Conservation (phyloP, 257 asterid species). For the Solanum sejunctum region DNA sequence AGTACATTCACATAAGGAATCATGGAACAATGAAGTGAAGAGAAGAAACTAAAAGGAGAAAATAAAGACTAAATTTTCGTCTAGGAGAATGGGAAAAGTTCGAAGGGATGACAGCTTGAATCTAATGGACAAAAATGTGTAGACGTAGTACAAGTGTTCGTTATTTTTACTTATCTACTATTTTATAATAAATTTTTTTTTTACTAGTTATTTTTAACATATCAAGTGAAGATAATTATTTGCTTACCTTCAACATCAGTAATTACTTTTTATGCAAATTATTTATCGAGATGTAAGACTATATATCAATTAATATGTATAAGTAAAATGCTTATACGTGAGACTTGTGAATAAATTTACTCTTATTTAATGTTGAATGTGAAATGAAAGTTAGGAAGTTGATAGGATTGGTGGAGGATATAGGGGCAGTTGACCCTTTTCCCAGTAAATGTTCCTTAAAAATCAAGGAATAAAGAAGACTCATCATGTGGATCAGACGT, state of each 20-base stretch:
- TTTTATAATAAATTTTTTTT: too few species aligned
- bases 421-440: neutral
- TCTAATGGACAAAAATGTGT: neutral
- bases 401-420: neutral
- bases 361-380: neutral
- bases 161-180: too few species aligned
- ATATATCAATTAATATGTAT: too few species aligned
- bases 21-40: neutral
- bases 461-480: neutral
- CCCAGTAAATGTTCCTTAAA: neutral
- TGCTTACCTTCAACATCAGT: too few species aligned
- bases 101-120: neutral
- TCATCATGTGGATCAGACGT: neutral
- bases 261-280: too few species aligned
- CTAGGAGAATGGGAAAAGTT: neutral
- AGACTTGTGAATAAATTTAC: neutral
- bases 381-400: neutral
- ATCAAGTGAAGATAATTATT: too few species aligned
- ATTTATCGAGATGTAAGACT: too few species aligned
- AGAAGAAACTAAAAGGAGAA: neutral
- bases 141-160: neutral
- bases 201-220: too few species aligned
- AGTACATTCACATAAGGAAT: neutral
- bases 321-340: neutral
- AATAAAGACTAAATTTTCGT: neutral